These are phyloP conservation scores for Wallacemonas collosoma DNA, from an alignment of 208 protist genomes.

Conservation along the genomic window DNA sequence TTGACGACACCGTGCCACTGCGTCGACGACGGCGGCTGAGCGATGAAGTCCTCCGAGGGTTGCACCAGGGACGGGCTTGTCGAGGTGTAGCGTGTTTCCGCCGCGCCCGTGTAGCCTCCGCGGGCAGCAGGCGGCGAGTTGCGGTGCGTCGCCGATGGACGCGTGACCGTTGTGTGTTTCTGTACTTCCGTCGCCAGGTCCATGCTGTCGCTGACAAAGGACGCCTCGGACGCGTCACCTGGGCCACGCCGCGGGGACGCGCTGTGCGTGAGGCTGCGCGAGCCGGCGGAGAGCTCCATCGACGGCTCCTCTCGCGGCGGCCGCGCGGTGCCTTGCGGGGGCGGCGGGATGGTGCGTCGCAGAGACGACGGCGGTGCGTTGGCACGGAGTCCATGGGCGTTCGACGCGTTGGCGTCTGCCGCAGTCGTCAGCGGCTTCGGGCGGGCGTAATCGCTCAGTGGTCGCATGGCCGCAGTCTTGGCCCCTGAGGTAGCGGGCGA, in stretches of 20 bases:
- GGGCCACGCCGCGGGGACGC: neutral
- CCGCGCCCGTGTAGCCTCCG: too few species aligned
- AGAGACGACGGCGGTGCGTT: neutral
- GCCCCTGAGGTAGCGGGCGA: neutral
- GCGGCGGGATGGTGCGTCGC: neutral
- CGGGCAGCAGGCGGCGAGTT: neutral
- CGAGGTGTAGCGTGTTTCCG: neutral
- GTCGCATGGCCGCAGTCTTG: neutral
- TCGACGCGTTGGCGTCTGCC: neutral
- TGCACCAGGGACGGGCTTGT: constrained; percentile 13
- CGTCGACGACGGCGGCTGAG: neutral
- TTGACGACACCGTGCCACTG: constrained; percentile 12
- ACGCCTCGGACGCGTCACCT: neutral
- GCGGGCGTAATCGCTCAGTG: neutral
- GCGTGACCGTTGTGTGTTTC: constrained; percentile 9
- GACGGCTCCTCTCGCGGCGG: neutral
- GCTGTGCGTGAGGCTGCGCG: constrained; percentile 15
- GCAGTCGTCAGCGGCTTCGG: neutral
- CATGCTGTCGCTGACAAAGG: constrained; percentile 11
- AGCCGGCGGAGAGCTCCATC: neutral
- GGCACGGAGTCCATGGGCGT: too few species aligned
- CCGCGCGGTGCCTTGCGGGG: neutral
- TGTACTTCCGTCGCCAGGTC: constrained; percentile 16
- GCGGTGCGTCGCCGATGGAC: too few species aligned
- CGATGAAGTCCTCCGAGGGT: neutral